A percentile compares a stretch with the other conserved stretches of the same genome.
Evolutionary conservation across 2,329 filamentous ascomycete species (phyloP).

Genomic region (Hypoxylon sp.): DNA sequence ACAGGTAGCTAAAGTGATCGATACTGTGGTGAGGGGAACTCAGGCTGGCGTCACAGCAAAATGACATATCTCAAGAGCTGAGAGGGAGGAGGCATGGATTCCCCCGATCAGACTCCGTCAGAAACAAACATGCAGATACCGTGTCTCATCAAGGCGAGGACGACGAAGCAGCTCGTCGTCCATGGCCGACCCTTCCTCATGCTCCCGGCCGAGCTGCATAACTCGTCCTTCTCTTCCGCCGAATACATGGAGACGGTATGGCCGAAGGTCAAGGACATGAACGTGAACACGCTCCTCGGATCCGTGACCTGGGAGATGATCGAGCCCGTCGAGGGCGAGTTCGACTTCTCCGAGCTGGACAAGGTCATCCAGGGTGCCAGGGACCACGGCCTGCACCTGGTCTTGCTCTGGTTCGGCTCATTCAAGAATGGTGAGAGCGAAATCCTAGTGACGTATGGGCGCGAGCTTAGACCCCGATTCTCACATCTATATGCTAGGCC

Average conservation of each 20-base stretch:
- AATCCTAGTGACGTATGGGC: neutral
- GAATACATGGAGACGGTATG: slow-evolving; percentile 5
- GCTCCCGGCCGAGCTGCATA: neutral
- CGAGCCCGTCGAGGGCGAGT: neutral
- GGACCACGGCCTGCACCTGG: slow-evolving; percentile 2
- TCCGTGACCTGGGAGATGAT: slow-evolving; percentile 5
- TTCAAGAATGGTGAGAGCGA: slow-evolving; percentile 6
- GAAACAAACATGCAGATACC: neutral
- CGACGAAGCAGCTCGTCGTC: slow-evolving; percentile 3
- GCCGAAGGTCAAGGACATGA: neutral
- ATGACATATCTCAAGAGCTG: neutral
- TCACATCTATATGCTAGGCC: neutral
- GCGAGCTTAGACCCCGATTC: neutral
- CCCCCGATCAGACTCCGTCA: neutral
- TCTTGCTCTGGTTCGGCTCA: slow-evolving; percentile 7
- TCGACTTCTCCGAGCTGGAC: slow-evolving; percentile 6
- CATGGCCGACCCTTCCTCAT: slow-evolving; percentile 1
- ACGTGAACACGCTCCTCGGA: slow-evolving; percentile 3
- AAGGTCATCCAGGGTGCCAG: slow-evolving; percentile 6
- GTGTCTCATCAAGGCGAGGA: neutral
- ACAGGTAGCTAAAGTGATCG: neutral
- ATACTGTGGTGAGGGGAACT: neutral
- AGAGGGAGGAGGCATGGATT: neutral
- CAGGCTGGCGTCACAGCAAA: neutral
- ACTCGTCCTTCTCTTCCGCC: neutral